These are phyloP conservation scores for Taiozyma sp. DNA, from an alignment of 1,139 yeast genomes.

Conservation along the genomic window DNA sequence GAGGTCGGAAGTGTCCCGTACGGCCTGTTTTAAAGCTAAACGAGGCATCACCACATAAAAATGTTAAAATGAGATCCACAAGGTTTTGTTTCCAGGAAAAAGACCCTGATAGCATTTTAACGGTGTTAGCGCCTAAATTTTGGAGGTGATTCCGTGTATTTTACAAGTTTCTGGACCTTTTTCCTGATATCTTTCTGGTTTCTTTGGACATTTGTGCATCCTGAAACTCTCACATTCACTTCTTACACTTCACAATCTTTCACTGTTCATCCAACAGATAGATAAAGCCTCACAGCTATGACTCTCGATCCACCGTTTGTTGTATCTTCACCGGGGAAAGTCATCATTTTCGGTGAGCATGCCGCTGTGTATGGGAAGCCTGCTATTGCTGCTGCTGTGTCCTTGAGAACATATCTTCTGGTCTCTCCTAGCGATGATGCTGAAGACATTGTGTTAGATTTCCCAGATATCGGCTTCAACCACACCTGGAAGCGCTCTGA, in stretches of 20 bases:
- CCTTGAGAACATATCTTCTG: slow-evolving; percentile 73
- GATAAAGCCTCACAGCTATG: neutral
- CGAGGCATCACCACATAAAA: neutral
- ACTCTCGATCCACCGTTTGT: slow-evolving; percentile 44
- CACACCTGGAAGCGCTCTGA: slow-evolving; percentile 57
- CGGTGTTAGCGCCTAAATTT: neutral
- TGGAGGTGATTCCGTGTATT: neutral
- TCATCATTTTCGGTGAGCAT: slow-evolving; percentile 94
- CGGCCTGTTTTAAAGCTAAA: neutral
- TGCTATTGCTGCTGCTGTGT: slow-evolving; percentile 87
- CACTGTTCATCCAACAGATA: neutral
- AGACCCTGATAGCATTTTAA: neutral
- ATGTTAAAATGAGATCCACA: neutral
- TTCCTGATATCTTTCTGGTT: neutral
- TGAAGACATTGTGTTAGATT: slow-evolving; percentile 53
- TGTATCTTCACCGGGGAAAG: slow-evolving; percentile 96
- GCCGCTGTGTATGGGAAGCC: slow-evolving; percentile 93
- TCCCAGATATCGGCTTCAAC: slow-evolving; percentile 74
- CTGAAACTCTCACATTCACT: neutral
- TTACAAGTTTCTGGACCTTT: neutral
- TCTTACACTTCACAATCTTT: neutral
- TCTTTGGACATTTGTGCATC: neutral
- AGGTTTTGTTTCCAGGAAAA: neutral
- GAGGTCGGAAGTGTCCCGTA: neutral
- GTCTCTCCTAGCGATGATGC: slow-evolving; percentile 40